Base-by-base conservation (phyloP, 192 early-diverging fungal species). In the Backusella australiensis region DNA sequence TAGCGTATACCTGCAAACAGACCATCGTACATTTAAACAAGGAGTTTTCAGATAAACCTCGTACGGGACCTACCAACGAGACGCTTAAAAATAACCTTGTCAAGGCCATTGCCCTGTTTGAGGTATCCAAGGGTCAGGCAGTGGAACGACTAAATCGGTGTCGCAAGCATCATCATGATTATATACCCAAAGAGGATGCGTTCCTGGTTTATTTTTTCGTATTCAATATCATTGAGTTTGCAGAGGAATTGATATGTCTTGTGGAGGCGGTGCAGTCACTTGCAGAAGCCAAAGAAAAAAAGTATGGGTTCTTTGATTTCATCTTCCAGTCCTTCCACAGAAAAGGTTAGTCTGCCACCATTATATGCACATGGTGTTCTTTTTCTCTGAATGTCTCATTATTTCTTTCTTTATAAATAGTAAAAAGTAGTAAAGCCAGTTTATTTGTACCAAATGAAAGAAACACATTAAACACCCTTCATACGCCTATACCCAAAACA, bases 121-220 rank as follows among this genome's bases (percentile, higher is more conserved):
- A 89, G 75, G 59, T 71, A 1, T 81, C 88, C 9, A 85, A 89
- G 66, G 77, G 78, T 4, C 76, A 82, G 52, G 86, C 86, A 1
- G 44, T 89, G 1, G 79, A 82, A 17, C 52, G 71, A 44, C 75
- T 89, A 9, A 85, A 89, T 63, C 23, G 23, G 1, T 29, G 39
- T 6, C 23, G 44, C 1, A 41, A 42, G 15, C 77, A 78, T 6
- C 41, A 83, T 59, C 41, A 67, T 67, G 21, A 81, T 71, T 17
- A 78, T 81, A 52, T 41, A 11, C 74, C 73, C 8, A 88, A 90
- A 19, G 93, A 94, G 79, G 89, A 92, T 78, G 87, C 94, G 38
- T 93, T 94, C 65, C 76, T 91, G 65, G 90, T 93, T 35, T 91
- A 92, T 75, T 96, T 93, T 74, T 94, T 94, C 77, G 90, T 93